Evolutionary conservation across 257 asterid genomes (phyloP), one percentile per base, ranked within the genome.

Genomic region (Solanum etuberosum): DNA sequence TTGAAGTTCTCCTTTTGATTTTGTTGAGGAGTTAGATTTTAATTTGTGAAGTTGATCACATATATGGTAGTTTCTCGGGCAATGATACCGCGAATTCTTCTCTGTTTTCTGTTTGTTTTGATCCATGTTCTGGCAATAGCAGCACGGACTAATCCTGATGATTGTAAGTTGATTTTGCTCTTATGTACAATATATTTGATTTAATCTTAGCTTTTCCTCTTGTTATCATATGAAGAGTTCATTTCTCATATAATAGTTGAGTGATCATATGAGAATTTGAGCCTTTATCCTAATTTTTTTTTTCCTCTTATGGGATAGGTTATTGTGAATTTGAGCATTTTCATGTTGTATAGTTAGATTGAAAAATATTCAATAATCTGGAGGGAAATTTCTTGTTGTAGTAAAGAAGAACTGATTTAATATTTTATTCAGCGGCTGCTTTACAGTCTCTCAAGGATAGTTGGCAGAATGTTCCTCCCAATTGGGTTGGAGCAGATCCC

Each of bases 401-500:
- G 32, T 31, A 31, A 31, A 59, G 25, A 32, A 15, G 63, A 86
- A 67, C 54, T 76, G 43, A 15, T 32, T 72, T 83, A 63, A 43
- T 89, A 23, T 87, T 38, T 18, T 88, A 5, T 89, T 89, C 95
- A 95, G 98, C 31, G 87, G 87, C 85, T 86, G 93, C 91, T 87
- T 70, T 95, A 86, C 88, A 86, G 76, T 70, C 95, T 85, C 87
- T 93, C 84, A 91, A 70, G 87, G 86, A 74, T 63, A 31, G 4
- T 18, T 95, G 94, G 96, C 15, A 91, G 23, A 94, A 95, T 85
- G 87, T 83, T 57, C 98, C 98, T 2, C 98, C 97, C 15, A 92
- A 84, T 83, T 95, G 98, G 98, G 84, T 13, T 12, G 95, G 94
- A 27, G 76, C 78, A 16, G 98, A 95, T 92, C 98, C 98, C 21